Evolutionary conservation across 2,329 filamentous ascomycete species (phyloP).

Genomic region (Chalaropsis ovoidea): DNA sequence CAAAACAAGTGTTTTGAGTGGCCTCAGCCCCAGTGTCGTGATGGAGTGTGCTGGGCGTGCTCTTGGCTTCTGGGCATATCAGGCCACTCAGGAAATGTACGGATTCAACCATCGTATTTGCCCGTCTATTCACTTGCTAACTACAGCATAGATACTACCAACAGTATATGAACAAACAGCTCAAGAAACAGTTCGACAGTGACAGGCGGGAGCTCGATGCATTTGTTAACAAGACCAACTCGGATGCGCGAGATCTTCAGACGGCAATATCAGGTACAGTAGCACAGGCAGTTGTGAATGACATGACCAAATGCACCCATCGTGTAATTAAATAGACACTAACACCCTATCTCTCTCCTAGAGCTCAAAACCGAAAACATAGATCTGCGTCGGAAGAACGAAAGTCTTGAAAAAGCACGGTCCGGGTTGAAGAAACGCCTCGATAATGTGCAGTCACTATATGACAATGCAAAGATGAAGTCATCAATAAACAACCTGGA

Average conservation of each 20-base stretch:
- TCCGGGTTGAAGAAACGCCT: slow-evolving; percentile 62
- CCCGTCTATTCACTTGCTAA: neutral
- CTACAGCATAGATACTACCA: slow-evolving; percentile 47
- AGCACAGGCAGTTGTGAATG: neutral
- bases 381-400: slow-evolving; percentile 56
- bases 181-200: slow-evolving; percentile 61
- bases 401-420: slow-evolving; percentile 56
- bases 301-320: neutral
- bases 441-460: slow-evolving; percentile 56
- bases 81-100: slow-evolving; percentile 76
- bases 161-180: slow-evolving; percentile 58
- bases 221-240: slow-evolving; percentile 62
- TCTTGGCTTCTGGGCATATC: slow-evolving; percentile 77
- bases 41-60: slow-evolving; percentile 79
- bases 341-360: slow-evolving; percentile 27
- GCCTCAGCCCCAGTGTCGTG: slow-evolving; percentile 67
- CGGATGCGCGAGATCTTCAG: slow-evolving; percentile 59
- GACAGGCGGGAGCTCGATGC: slow-evolving; percentile 57
- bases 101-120: too few species aligned
- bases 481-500: slow-evolving; percentile 47
- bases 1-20: slow-evolving; percentile 76
- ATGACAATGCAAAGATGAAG: slow-evolving; percentile 50
- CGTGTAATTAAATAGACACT: slow-evolving; percentile 18
- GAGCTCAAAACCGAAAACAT: slow-evolving; percentile 53
- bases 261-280: slow-evolving; percentile 47